Evolutionary conservation across 441 rosid species (phyloP), one percentile per base, ranked within the genome.

Genomic region (Manihot esculenta): DNA sequence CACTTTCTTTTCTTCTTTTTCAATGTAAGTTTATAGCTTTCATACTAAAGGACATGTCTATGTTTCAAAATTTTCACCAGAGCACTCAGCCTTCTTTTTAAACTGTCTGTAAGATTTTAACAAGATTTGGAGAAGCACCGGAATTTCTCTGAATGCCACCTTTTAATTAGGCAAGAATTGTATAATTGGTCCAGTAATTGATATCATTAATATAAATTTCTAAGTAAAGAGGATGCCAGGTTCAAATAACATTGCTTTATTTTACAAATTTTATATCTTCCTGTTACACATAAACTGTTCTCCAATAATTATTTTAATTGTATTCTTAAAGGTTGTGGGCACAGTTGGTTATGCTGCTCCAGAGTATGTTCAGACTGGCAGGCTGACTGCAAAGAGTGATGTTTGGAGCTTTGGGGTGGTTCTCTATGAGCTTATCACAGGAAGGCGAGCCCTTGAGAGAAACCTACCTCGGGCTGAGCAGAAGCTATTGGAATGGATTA

Each of bases 341-440:
- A 94, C 99, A 10, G 84, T 92, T 59, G 97, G 99, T 71, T 94
- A 94, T 77, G 94, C 96, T 0, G 99, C 99, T 78, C 97, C 99
- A 0, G 99, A 92, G 78, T 94, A 94, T 71, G 97, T 92, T 69
- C 97, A 92, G 69, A 88, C 94, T 0, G 97, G 99, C 8, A 83
- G 83, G 75, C 73, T 94, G 76, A 92, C 99, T 38, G 90, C 96
- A 10, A 94, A 94, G 85, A 94, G 97, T 48, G 97, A 94, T 70
- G 99, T 92, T n/a, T 94, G 99, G 99, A 94, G 99, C 84, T 94
- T 90, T 66, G 99, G 99, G 12, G 99, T 94, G 49, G 99, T 94
- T 72, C 84, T 94, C 35, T 92, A 83, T 21, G 99, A 94, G 75
- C 90, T 94, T 49, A 87, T 94, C 76, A 92, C 97, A 0, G 99